Conservation (phyloP, 495 filamentous ascomycete genomes). For the Penicillium riverlandense region DNA sequence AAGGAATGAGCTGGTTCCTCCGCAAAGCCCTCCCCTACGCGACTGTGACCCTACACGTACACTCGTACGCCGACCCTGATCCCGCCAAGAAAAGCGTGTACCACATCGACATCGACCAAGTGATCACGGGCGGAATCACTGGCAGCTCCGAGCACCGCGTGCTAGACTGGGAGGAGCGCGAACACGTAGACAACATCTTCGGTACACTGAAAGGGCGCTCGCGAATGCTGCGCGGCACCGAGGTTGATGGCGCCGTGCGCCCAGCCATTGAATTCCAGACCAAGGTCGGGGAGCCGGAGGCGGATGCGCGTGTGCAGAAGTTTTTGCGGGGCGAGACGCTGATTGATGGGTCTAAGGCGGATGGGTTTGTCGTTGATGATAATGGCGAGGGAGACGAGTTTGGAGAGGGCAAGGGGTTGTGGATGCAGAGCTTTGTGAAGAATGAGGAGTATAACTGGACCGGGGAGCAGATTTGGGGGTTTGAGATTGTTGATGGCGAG, state of each 20-base stretch:
- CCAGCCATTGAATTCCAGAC: constrained; percentile 27
- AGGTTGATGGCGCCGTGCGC: constrained; percentile 28
- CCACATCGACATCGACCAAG: constrained; percentile 79
- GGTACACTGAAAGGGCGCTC: constrained; percentile 59
- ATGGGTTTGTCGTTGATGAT: constrained; percentile 34
- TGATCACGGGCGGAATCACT: constrained; percentile 65
- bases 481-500: constrained; percentile 49
- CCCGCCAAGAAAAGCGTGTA: constrained; percentile 22
- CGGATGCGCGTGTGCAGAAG: constrained; percentile 37
- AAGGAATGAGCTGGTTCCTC: constrained; percentile 76
- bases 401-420: constrained; percentile 33
- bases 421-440: constrained; percentile 40
- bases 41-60: constrained; percentile 62
- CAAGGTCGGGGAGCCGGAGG: constrained; percentile 24
- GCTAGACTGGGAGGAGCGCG: constrained; percentile 62
- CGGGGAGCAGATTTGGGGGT: constrained; percentile 58
- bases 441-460: constrained; percentile 39
- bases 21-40: constrained; percentile 70
- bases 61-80: constrained; percentile 50
- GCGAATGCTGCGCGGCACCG: constrained; percentile 40
- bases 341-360: constrained; percentile 23
- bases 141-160: constrained; percentile 65
- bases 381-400: constrained; percentile 29
- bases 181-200: constrained; percentile 76
- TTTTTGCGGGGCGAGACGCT: constrained; percentile 38